Evolutionary conservation across 768 basidiomycete species (phyloP).

Genomic region (Clavaria fumosa): DNA sequence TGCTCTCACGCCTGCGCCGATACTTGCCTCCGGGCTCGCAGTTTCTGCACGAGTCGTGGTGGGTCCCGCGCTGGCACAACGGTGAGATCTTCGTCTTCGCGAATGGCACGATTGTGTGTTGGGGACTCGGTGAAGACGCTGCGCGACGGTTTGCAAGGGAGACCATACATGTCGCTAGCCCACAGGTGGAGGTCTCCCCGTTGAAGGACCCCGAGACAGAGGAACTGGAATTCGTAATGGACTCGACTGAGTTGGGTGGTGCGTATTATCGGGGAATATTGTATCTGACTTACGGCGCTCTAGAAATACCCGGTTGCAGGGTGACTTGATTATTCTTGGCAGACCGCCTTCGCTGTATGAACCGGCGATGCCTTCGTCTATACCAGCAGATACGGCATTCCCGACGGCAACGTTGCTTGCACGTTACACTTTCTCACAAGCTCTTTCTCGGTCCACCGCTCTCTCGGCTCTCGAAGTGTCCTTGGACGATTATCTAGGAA

Average conservation of each 20-base stretch:
- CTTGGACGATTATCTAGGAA: conserved; percentile 68
- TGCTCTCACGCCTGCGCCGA: conserved; percentile 46
- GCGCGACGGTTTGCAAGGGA: conserved; percentile 52
- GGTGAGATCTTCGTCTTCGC: conserved; percentile 85
- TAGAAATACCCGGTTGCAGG: conserved; percentile 77
- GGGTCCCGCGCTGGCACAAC: conserved; percentile 34
- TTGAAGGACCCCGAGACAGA: conserved; percentile 67
- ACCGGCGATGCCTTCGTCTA: conserved; percentile 26
- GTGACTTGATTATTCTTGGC: conserved; percentile 84
- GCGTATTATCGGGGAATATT: conserved; percentile 10
- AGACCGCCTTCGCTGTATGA: conserved; percentile 42
- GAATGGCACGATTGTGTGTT: conserved; percentile 81
- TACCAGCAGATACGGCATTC: conserved; percentile 38
- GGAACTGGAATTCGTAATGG: conserved; percentile 85
- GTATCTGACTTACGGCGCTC: conserved; percentile 8
- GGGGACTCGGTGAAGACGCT: conserved; percentile 70
- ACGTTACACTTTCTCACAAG: conserved; percentile 85
- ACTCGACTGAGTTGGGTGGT: conserved; percentile 67
- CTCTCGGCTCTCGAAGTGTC: conserved; percentile 78
- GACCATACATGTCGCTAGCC: conserved; percentile 40
- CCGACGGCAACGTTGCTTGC: conserved; percentile 64
- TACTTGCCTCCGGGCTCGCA: conserved; percentile 39
- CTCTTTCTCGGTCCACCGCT: conserved; percentile 77
- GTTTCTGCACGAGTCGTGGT: conserved; percentile 56
- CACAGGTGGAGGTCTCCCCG: conserved; percentile 45